phyloP scores from a whole-genome alignment of 1,139 yeast genomes.

The Saccharomyces hybrid region DNA sequence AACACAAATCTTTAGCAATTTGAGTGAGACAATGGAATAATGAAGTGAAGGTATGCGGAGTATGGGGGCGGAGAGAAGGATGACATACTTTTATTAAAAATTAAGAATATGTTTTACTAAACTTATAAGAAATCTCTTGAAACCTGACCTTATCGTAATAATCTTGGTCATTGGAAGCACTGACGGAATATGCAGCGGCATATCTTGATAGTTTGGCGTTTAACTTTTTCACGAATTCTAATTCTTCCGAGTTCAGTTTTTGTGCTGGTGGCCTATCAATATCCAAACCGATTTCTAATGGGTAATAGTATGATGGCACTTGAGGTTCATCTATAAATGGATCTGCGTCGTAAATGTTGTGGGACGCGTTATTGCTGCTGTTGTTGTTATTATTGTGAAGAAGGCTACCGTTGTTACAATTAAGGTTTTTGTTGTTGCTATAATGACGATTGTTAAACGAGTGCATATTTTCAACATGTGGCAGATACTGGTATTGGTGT shows the following conservation, averaged over 20 bases:
- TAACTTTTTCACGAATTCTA: conserved; percentile 15
- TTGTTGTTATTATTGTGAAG: not conserved
- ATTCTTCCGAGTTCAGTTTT: conserved; percentile 7
- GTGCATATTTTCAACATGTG: not conserved
- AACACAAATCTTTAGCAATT: not conserved
- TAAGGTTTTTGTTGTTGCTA: not conserved
- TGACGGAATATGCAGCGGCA: conserved; percentile 15
- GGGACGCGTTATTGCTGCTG: not conserved
- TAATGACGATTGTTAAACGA: not conserved
- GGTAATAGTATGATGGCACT: conserved; percentile 5
- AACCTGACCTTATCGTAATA: conserved; percentile 29
- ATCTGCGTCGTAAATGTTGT: not conserved
- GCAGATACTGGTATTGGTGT: not conserved
- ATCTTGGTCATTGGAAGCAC: conserved; percentile 23
- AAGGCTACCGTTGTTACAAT: not conserved
- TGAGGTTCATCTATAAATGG: not conserved
- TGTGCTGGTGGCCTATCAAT: not conserved
- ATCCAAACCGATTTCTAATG: conserved; percentile 6
- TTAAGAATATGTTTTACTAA: conserved; percentile 27
- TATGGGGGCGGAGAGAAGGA: not conserved
- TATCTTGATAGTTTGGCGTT: conserved; percentile 21
- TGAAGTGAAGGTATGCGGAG: not conserved
- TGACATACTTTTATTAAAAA: not conserved
- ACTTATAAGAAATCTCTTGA: conserved; percentile 31
- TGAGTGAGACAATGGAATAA: not conserved